Evolutionary conservation across 371 early-diverging fungal genomes (phyloP), one percentile per base, ranked within the genome.

Genomic region (Mucor mucedo): DNA sequence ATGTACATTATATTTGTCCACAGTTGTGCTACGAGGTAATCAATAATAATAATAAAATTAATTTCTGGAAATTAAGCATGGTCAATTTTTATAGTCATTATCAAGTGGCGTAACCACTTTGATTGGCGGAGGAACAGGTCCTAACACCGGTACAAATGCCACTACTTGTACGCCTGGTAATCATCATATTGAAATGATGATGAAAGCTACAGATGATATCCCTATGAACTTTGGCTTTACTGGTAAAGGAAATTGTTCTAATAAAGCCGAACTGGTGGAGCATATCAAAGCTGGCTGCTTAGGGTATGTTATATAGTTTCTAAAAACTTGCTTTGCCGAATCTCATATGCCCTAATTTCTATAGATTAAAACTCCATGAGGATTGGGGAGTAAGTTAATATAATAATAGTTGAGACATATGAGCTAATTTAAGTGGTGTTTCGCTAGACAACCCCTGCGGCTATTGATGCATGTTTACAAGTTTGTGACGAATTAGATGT

Each of bases 101-200:
- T 83, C 89, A 2, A 88, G 87, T 33, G 97, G 97, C 40, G 84
- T 91, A 30, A 96, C 96, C 4, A 97, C 96, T 6, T 62, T 97
- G 60, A 85, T 97, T 63, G 97, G 96, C 16, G 96, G 97, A 41
- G 97, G 97, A 29, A 95, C 95, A 0, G 97, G 97, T 2, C 95
- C 96, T 28, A 95, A 93, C 70, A 95, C 96, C 5, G 96, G 96
- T 44, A 90, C 95, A 3, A 92, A 92, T 68, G 97, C 97, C 0
- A 95, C 96, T 0, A 97, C 96, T 1, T 96, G 96, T 78, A 95
- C 96, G 3, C 91, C 95, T 4, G 94, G 95, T 11, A 71, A 76
- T 2, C 71, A 84, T 64, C 89, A 94, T 72, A 84, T 95, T 52
- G 87, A 91, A 60, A 84, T 90, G 69, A 95, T 97, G 95, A 77